Base-by-base conservation (phyloP, 768 basidiomycete species). In the Panellus pusillus region DNA sequence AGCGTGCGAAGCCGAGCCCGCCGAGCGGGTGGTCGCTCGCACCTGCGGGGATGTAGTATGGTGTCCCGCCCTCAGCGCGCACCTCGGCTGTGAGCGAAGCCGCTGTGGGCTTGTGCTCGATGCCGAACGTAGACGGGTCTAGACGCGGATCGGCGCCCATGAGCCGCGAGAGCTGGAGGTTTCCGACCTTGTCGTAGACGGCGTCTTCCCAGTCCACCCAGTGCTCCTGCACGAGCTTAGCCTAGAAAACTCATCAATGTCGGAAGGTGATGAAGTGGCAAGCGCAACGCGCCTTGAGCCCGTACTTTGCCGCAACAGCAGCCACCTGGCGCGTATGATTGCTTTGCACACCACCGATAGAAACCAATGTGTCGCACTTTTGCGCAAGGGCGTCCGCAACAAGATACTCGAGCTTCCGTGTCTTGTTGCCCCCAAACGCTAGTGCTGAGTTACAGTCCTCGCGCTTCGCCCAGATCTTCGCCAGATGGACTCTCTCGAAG, bases 261-360 rank as follows among this genome's bases (percentile, higher is more conserved):
- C n/a, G 28, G 11, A 11, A 17, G 13, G 14, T 9, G 1, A 15
- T 1, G 9, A 9, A 18, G 24, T 4, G 6, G 24, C 24, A 6
- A 24, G 24, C 24, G 6, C 6, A 20, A 40, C 46, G 24, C 24
- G 61, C 64, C 52, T 64, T 64, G 12, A 64, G 47, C 9, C 65
- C 65, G 42, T 50, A 63, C 17, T 63, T 61, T 3, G 65, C 65
- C 1, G 65, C 65, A 9, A 64, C 63, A 24, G 65, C 65, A 1
- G 65, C 63, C 8, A 66, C 65, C 50, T 64, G 63, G 37, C 65
- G 61, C 20, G 65, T 66, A 39, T 66, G 65, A 18, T 66, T 66
- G 39, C 61, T 62, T 40, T 66, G 65, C 1, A 66, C 57, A 44
- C 65, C 65, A 9, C 65, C 65, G 42, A 66, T 66, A 15, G 57